These are phyloP conservation scores for Cordyceps cicadae DNA, from an alignment of 2,329 filamentous ascomycete genomes.

Conservation along the genomic window DNA sequence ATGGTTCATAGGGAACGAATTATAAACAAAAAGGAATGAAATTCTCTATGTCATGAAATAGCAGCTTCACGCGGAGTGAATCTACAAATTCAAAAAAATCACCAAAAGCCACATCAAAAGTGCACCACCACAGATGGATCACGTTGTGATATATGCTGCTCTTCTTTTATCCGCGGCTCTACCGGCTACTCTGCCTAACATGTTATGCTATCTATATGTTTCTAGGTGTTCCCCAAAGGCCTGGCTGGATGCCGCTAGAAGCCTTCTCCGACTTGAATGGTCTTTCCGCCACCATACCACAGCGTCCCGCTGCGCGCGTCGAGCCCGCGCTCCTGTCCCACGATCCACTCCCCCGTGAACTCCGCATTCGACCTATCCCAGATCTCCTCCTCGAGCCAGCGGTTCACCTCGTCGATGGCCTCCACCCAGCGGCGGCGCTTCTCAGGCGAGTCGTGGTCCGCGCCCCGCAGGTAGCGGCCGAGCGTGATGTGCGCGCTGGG, in stretches of 20 bases:
- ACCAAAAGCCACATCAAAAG: background rate
- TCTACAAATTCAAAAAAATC: slow-evolving; percentile 1
- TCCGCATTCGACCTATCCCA: slow-evolving; percentile 49
- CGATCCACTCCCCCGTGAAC: slow-evolving; percentile 64
- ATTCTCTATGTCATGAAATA: slow-evolving; percentile 16
- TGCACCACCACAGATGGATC: background rate
- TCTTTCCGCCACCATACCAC: slow-evolving; percentile 82
- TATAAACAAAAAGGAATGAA: slow-evolving; percentile 25
- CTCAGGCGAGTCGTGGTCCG: slow-evolving; percentile 51
- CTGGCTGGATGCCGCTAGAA: slow-evolving; percentile 33
- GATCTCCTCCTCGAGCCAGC: slow-evolving; percentile 60
- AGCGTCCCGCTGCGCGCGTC: slow-evolving; percentile 66
- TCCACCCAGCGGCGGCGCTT: slow-evolving; percentile 58
- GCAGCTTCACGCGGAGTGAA: slow-evolving; percentile 3
- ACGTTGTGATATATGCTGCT: background rate
- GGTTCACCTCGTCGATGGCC: slow-evolving; percentile 68
- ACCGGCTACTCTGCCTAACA: background rate
- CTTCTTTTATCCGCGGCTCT: background rate
- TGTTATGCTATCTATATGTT: background rate
- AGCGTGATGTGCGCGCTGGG: slow-evolving; percentile 87
- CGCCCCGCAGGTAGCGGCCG: slow-evolving; percentile 64
- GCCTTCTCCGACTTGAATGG: slow-evolving; percentile 54
- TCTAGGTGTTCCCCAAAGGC: background rate
- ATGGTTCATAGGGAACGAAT: slow-evolving; percentile 35
- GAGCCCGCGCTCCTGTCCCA: slow-evolving; percentile 78